Conservation (phyloP, 352 stramenopile species). For the Globisporangium irregulare region DNA sequence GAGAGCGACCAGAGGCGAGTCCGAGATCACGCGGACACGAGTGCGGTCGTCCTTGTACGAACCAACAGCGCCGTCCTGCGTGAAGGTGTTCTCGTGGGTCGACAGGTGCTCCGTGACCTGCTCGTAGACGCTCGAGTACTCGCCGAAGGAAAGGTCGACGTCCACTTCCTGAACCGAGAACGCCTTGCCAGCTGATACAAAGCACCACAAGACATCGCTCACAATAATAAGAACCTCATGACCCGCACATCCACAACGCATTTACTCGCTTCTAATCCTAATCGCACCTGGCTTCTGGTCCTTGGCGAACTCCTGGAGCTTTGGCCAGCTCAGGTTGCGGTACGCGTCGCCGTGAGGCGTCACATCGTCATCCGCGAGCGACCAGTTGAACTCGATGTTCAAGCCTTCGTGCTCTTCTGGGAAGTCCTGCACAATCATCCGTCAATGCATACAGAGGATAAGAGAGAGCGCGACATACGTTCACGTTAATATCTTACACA, state of each 20-base stretch:
- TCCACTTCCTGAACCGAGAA: constrained; percentile 60
- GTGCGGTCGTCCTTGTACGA: constrained; percentile 75
- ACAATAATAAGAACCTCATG: not conserved
- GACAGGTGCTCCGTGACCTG: constrained; percentile 73
- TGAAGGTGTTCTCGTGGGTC: constrained; percentile 52
- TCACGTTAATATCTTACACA: not conserved
- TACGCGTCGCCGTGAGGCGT: constrained; percentile 75
- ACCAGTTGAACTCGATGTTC: constrained; percentile 89
- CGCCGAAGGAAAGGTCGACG: constrained; percentile 58
- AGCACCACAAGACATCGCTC: not conserved
- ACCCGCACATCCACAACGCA: not conserved
- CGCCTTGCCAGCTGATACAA: constrained; percentile 45
- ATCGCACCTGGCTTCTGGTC: constrained; percentile 49
- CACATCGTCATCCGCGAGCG: constrained; percentile 75
- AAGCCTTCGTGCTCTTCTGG: constrained; percentile 74
- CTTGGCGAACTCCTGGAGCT: constrained; percentile 63
- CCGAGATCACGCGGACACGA: constrained; percentile 74
- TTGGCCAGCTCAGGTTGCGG: constrained; percentile 69
- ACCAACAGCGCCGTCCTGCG: constrained; percentile 73
- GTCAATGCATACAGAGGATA: constrained; percentile 1
- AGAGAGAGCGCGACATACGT: not conserved
- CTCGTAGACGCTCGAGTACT: constrained; percentile 69
- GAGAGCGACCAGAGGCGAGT: constrained; percentile 68
- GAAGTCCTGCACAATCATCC: constrained; percentile 43
- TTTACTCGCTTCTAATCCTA: not conserved